Evolutionary conservation across 495 filamentous ascomycete genomes (phyloP).

Genomic region (Jackrogersella minutella): DNA sequence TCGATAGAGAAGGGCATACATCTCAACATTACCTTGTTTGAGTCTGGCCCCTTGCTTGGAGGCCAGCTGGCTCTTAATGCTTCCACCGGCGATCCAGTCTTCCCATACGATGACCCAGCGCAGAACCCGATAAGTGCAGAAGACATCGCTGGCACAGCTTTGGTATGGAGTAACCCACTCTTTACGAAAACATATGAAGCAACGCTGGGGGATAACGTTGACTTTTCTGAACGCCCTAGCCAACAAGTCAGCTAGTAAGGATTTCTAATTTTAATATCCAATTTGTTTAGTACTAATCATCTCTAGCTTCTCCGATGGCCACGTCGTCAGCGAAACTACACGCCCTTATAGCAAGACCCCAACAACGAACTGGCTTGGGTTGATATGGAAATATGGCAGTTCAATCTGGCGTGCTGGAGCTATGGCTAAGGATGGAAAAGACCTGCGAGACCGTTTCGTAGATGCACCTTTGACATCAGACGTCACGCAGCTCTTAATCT

Average conservation of each 20-base stretch:
- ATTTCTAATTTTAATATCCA: neutral
- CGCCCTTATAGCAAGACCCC: constrained; percentile 37
- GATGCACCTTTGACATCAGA: constrained; percentile 21
- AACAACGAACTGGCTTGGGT: constrained; percentile 9
- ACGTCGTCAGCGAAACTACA: constrained; percentile 7
- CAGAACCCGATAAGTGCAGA: constrained; percentile 40
- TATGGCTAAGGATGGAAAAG: constrained; percentile 20
- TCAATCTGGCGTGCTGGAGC: constrained; percentile 30
- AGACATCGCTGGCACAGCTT: constrained; percentile 37
- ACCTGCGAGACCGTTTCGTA: constrained; percentile 15
- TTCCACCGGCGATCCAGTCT: constrained; percentile 22
- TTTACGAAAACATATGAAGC: constrained; percentile 37
- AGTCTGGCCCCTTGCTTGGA: constrained; percentile 38
- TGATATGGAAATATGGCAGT: constrained; percentile 31
- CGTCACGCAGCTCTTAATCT: constrained; percentile 25
- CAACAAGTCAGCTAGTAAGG: constrained; percentile 42
- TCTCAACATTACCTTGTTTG: constrained; percentile 40
- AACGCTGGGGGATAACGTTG: constrained; percentile 25
- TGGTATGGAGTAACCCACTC: constrained; percentile 36
- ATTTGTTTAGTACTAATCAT: neutral
- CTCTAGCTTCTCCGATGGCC: constrained; percentile 20
- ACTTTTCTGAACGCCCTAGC: constrained; percentile 29
- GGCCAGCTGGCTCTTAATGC: constrained; percentile 35
- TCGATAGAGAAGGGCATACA: neutral
- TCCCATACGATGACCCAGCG: constrained; percentile 29